These are phyloP conservation scores for Trichophyton schoenleinii DNA, from an alignment of 2,329 filamentous ascomycete genomes.

Conservation along the genomic window DNA sequence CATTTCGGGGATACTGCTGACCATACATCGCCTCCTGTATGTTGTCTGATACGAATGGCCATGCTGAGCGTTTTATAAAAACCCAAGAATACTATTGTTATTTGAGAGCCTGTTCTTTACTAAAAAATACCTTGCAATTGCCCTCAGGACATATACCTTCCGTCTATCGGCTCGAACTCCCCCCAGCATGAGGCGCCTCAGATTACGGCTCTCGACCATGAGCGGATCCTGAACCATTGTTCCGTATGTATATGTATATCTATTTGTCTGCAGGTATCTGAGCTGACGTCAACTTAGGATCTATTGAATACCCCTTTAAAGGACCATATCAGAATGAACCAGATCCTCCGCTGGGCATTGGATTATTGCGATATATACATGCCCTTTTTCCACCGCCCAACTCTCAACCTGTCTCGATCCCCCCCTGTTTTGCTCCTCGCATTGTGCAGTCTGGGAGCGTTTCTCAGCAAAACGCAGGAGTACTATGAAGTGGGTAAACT, in stretches of 20 bases:
- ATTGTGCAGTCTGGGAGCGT: conserved; percentile 13
- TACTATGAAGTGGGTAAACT: conserved; percentile 11
- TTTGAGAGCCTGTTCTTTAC: not conserved
- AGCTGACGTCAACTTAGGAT: conserved; percentile 5
- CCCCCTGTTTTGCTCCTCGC: conserved; percentile 13
- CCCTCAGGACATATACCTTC: conserved; percentile 8
- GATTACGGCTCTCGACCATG: conserved; percentile 10
- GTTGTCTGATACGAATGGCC: not conserved
- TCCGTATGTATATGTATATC: conserved; percentile 7
- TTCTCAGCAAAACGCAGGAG: conserved; percentile 8
- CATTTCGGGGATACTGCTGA: conserved; percentile 12
- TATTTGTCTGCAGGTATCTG: not conserved
- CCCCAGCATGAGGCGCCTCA: conserved; percentile 2
- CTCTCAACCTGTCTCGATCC: conserved; percentile 10
- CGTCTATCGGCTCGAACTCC: conserved; percentile 5
- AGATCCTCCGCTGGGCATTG: conserved; percentile 11
- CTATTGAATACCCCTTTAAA: conserved; percentile 10
- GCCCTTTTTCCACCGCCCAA: conserved; percentile 16
- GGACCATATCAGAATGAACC: conserved; percentile 8
- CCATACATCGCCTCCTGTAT: conserved; percentile 1
- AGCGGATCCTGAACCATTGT: conserved; percentile 11
- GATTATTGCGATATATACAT: conserved; percentile 16
- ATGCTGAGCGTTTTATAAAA: not conserved
- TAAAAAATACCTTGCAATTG: not conserved
- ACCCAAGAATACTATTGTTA: no score